Base-by-base conservation (phyloP, 2,329 filamentous ascomycete genomes). In the Knoxdaviesia proteae region DNA sequence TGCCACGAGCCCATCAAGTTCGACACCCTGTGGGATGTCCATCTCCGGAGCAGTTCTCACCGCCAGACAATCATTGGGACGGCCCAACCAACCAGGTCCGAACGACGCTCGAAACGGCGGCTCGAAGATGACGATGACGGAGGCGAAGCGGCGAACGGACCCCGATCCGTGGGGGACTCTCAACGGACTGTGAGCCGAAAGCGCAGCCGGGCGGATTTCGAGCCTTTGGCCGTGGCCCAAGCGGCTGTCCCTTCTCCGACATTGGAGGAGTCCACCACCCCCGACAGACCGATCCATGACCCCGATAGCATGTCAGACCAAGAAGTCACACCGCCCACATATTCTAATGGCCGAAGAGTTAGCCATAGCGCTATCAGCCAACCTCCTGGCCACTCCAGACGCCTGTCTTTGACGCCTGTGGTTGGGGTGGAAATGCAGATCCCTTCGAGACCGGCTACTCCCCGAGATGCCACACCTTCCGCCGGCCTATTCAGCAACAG, bases 1-100 rank as follows among this genome's bases (percentile, higher is more conserved):
- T 86, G 80, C 53, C 71, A 70, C 53, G 65, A 75, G 40, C 61
- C 66, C 35, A 56, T 84, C 52, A 80, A 78, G 56, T 66, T 71
- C 38, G 79, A 84, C 50, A 61, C 68, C 1, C 61, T 78, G 33
- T 84, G 80, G 80, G 70, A 80, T 20, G 60, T 62, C 8, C 80
- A 84, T 52, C 47, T 74, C 35, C 62, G 64, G 40, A 61, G 65
- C 47, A 52, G 60, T 36, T 60, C 47, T 46, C 74, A 69, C 61
- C 64, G 52, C 49, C 63, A 59, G 38, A 54, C 53, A 11, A 43
- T 58, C 2, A 55, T 58, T 36, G 48, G 45, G 4, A 44, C 43
- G 41, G 29, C 48, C 47, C 42, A 49, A 49, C 38, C 40, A n/a
- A 31, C n/a, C 30, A 34, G 39, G 4, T 9, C 37, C 29, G 35